Evolutionary conservation across 106 monocot species (phyloP).

Genomic region (Hemerocallis citrina): DNA sequence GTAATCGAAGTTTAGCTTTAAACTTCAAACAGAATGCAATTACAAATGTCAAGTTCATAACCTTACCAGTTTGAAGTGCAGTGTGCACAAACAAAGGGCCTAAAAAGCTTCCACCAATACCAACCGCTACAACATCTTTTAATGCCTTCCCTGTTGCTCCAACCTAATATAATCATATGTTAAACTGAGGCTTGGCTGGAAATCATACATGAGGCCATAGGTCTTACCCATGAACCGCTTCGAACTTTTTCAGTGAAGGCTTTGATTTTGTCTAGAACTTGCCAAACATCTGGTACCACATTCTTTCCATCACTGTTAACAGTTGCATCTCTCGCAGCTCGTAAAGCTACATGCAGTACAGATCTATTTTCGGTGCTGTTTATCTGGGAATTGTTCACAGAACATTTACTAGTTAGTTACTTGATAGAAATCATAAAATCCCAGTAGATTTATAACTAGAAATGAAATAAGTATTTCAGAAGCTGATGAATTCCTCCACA

Average conservation of each 20-base stretch:
- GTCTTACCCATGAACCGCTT: conserved; percentile 84
- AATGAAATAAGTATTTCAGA: not conserved
- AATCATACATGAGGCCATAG: not conserved
- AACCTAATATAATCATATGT: conserved; percentile 40
- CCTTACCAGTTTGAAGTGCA: conserved; percentile 87
- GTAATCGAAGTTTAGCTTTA: no score
- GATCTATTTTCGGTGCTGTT: conserved; percentile 91
- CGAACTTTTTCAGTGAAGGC: conserved; percentile 74
- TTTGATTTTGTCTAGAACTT: conserved; percentile 80
- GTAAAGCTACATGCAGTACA: conserved; percentile 80
- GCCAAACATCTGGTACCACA: conserved; percentile 88
- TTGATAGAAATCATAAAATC: no score
- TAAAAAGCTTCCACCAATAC: conserved; percentile 94
- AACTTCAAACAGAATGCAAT: no score
- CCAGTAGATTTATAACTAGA: not conserved
- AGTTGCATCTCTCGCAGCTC: conserved; percentile 70
- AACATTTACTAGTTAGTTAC: not conserved
- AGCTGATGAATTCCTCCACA: no score
- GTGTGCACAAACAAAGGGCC: conserved; percentile 94
- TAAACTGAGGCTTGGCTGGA: not conserved
- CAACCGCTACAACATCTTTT: conserved; percentile 83
- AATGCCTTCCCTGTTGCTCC: conserved; percentile 88
- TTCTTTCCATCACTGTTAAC: conserved; percentile 69
- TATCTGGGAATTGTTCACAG: conserved; percentile 35
- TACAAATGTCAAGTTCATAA: not conserved